Conservation (phyloP, 2,329 filamentous ascomycete genomes). For the Trichoderma polysporum region DNA sequence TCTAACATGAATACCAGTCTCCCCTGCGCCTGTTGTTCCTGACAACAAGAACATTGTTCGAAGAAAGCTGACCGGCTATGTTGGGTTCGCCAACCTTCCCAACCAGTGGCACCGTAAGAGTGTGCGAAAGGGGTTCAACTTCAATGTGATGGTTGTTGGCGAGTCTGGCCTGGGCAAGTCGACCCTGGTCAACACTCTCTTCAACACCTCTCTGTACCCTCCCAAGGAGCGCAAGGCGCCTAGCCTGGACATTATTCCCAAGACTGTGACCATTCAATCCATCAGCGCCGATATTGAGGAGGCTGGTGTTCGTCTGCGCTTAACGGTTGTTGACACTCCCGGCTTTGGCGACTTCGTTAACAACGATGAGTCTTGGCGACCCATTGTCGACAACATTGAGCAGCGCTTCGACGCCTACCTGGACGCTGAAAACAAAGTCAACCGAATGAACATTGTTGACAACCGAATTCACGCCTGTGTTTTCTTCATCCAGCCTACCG, state of each 20-base stretch:
- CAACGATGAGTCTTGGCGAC: conserved; percentile 99
- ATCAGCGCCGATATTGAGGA: conserved; percentile 98
- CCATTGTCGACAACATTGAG: conserved; percentile 99
- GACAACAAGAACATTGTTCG: conserved; percentile 95
- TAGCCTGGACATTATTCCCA: conserved; percentile 96
- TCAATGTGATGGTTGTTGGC: conserved; percentile 99
- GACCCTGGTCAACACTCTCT: conserved; percentile 96
- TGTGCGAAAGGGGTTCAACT: conserved; percentile 99
- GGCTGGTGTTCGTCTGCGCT: conserved; percentile 90
- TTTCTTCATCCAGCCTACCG: conserved; percentile 99
- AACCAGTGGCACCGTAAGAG: conserved; percentile 99
- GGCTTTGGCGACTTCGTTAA: conserved; percentile 99
- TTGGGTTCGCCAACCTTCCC: conserved; percentile 96
- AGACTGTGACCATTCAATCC: conserved; percentile 92
- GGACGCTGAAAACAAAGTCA: conserved; percentile 99
- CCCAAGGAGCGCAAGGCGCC: conserved; percentile 98
- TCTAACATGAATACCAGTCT: conserved; percentile 39
- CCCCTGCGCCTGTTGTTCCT: conserved; percentile 49
- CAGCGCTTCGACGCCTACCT: conserved; percentile 98
- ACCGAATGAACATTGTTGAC: conserved; percentile 99
- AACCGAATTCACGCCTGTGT: conserved; percentile 99
- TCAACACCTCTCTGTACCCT: conserved; percentile 98
- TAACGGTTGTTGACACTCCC: conserved; percentile 96
- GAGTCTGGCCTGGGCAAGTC: conserved; percentile 99
- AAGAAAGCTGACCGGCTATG: conserved; percentile 96